phyloP scores from a whole-genome alignment of 2,329 filamentous ascomycete species.

The Zasmidium cellare region DNA sequence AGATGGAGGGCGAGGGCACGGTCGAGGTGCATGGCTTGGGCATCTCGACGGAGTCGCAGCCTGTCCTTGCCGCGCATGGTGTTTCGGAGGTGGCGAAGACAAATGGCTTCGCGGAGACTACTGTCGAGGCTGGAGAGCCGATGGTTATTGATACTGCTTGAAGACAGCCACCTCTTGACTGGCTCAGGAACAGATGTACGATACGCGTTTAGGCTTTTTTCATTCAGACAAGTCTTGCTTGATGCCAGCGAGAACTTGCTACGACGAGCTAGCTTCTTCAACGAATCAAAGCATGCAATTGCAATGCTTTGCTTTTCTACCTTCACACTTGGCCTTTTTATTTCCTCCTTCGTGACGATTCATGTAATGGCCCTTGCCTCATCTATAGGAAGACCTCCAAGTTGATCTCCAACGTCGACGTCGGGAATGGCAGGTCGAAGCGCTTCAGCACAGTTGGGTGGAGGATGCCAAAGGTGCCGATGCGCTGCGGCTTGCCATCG shows the following conservation, averaged over 20 bases:
- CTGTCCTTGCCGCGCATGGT: conserved; percentile 2
- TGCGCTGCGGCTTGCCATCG: conserved; percentile 69
- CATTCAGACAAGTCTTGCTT: too few relatives aligned
- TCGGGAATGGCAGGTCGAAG: conserved; percentile 89
- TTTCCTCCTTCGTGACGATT: background rate
- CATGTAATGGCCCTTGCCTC: background rate
- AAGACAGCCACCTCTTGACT: background rate
- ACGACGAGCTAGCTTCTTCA: too few relatives aligned
- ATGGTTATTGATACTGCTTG: conserved; percentile 10
- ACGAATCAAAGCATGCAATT: background rate
- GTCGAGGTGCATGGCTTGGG: conserved; percentile 21
- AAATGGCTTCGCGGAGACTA: background rate
- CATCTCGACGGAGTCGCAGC: conserved; percentile 2
- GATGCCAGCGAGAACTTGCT: too few relatives aligned
- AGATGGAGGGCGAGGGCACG: conserved; percentile 14
- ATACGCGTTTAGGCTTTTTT: too few relatives aligned
- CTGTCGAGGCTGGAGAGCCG: conserved; percentile 3
- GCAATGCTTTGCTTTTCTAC: background rate
- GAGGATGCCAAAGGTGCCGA: conserved; percentile 91
- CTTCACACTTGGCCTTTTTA: background rate
- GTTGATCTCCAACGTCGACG: conserved; percentile 92
- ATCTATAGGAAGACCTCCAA: conserved; percentile 82
- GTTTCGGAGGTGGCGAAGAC: background rate
- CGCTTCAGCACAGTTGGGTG: conserved; percentile 92
- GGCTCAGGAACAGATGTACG: too few relatives aligned